Percentiles rank a stretch among this genome's conserved stretches.
Evolutionary conservation across 331 rosid genomes (phyloP).

Genomic region (Arachis monticola): DNA sequence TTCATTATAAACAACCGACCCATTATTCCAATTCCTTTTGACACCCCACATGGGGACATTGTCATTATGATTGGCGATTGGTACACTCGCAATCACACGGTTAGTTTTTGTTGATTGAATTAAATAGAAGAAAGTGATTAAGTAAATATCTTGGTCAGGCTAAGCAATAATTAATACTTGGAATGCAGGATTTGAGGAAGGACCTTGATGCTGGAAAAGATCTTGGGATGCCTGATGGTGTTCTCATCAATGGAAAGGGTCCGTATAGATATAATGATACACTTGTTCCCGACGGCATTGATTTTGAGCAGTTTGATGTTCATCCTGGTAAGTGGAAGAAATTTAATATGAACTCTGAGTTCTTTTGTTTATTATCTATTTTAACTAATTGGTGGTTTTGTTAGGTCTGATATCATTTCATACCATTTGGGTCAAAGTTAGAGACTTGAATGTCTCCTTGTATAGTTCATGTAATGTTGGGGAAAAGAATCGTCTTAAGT

Average conservation of each 20-base stretch:
- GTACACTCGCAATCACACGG: constrained; percentile 91
- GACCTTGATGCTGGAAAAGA: constrained; percentile 84
- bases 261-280: constrained; percentile 87
- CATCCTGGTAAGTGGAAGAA: constrained; percentile 66
- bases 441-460: not conserved
- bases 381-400: not conserved
- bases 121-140: not conserved
- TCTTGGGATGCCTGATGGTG: constrained; percentile 97
- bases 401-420: not conserved
- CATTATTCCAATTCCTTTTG: constrained; percentile 81
- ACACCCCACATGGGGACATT: constrained; percentile 79
- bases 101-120: constrained; percentile 52
- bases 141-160: not conserved
- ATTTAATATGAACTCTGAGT: constrained; percentile 12
- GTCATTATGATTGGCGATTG: constrained; percentile 83
- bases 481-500: too few relatives aligned
- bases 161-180: constrained; percentile 8
- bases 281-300: constrained; percentile 87
- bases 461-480: not conserved
- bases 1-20: constrained; percentile 68
- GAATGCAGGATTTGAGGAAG: constrained; percentile 81
- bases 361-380: not conserved
- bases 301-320: constrained; percentile 74
- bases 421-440: not conserved
- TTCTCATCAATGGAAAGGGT: constrained; percentile 96